These are phyloP conservation scores for Sclerotinia glacialis DNA, from an alignment of 2,329 filamentous ascomycete species.

Conservation along the genomic window DNA sequence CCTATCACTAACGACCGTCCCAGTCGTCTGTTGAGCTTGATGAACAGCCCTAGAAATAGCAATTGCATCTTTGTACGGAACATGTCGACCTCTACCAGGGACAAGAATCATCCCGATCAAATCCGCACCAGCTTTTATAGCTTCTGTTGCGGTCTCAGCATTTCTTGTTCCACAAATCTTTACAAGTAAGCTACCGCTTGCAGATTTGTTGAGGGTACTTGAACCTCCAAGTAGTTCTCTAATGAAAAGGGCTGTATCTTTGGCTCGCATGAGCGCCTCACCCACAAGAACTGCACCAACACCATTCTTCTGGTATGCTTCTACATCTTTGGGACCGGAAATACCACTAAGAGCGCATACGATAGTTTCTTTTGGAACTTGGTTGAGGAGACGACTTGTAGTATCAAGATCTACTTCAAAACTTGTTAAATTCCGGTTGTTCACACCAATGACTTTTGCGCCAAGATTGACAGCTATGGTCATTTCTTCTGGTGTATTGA, in stretches of 20 bases:
- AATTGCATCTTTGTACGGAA: slow-evolving; percentile 73
- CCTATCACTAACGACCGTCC: slow-evolving; percentile 33
- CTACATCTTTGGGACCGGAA: slow-evolving; percentile 80
- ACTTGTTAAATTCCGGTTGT: slow-evolving; percentile 93
- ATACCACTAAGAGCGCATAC: slow-evolving; percentile 95
- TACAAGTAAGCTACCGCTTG: slow-evolving; percentile 60
- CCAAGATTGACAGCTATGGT: slow-evolving; percentile 79
- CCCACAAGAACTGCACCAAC: slow-evolving; percentile 92
- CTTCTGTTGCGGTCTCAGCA: slow-evolving; percentile 73
- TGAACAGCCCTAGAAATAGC: slow-evolving; percentile 80
- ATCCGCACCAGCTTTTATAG: slow-evolving; percentile 84
- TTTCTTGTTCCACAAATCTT: slow-evolving; percentile 95
- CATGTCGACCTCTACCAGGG: slow-evolving; percentile 73
- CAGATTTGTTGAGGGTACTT: slow-evolving; percentile 39
- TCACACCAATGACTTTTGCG: slow-evolving; percentile 90
- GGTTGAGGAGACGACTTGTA: slow-evolving; percentile 80
- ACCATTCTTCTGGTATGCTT: slow-evolving; percentile 82
- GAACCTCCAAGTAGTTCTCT: slow-evolving; percentile 69
- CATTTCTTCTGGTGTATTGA: slow-evolving; percentile 95
- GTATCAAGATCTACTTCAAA: slow-evolving; percentile 96
- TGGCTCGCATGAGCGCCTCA: slow-evolving; percentile 91
- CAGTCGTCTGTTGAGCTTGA: slow-evolving; percentile 37
- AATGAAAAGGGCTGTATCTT: slow-evolving; percentile 80
- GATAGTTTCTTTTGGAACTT: slow-evolving; percentile 81
- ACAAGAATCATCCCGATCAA: slow-evolving; percentile 92